phyloP scores from a whole-genome alignment of 495 filamentous ascomycete species.

The Xylaria bambusicola region DNA sequence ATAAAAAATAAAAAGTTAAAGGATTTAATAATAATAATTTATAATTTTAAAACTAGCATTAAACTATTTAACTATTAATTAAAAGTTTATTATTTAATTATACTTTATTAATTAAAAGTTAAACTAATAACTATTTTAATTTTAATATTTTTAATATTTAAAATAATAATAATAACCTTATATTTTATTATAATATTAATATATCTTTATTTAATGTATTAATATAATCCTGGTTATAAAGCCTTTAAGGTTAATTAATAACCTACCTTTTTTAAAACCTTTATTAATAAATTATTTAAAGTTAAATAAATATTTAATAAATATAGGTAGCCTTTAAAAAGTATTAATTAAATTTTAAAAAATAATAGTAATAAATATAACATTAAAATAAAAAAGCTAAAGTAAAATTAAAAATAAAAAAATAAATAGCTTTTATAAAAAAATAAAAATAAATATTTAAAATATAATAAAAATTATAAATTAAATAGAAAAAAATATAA shows the following conservation, averaged over 20 bases:
- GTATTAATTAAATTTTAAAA: neutral
- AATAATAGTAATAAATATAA: neutral
- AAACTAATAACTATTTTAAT: neutral
- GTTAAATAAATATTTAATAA: conserved; percentile 2
- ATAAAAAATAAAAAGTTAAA: neutral
- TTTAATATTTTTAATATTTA: neutral
- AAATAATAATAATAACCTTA: neutral
- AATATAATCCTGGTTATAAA: neutral
- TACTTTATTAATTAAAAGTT: neutral
- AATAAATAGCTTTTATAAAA: neutral
- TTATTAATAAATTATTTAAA: conserved; percentile 1
- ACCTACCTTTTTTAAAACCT: neutral
- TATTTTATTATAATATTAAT: neutral
- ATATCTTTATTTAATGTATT: neutral
- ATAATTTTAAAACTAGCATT: neutral
- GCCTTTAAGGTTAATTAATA: neutral
- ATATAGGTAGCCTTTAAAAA: neutral
- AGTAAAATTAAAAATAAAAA: neutral
- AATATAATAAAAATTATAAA: neutral
- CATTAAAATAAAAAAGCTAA: neutral
- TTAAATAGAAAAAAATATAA: neutral
- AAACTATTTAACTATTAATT: neutral
- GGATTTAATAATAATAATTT: neutral
- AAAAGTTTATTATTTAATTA: neutral
- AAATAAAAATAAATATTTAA: neutral